Evolutionary conservation across 352 stramenopile species (phyloP).

Genomic region (Phytopythium boreale): DNA sequence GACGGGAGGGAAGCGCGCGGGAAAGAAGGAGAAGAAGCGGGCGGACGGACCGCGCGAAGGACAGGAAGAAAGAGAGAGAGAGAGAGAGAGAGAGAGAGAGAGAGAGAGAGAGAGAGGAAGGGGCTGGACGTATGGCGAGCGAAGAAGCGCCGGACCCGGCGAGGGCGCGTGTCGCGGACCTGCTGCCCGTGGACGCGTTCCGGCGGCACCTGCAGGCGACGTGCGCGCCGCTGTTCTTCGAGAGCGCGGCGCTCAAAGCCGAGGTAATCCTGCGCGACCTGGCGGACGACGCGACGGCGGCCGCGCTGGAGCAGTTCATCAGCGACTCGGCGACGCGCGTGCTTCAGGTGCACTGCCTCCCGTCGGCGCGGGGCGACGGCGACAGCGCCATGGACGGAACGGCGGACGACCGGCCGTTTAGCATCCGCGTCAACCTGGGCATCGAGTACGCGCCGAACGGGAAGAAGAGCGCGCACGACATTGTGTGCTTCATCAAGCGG

Average conservation of each 20-base stretch:
- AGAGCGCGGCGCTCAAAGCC: conserved; percentile 33
- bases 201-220: conserved; percentile 59
- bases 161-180: conserved; percentile 24
- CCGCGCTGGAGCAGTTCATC: conserved; percentile 69
- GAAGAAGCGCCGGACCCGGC: conserved; percentile 11
- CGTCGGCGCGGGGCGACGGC: conserved; percentile 20
- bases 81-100: conserved; percentile 7
- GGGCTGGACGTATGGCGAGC: conserved; percentile 20
- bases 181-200: conserved; percentile 44
- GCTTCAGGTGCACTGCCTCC: conserved; percentile 73
- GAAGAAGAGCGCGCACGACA: conserved; percentile 67
- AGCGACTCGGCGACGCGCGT: conserved; percentile 55
- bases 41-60: too few species aligned
- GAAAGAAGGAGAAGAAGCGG: background rate
- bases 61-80: background rate
- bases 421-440: conserved; percentile 71
- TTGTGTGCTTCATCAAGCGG: conserved; percentile 88
- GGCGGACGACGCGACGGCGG: conserved; percentile 19
- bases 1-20: background rate
- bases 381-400: conserved; percentile 22
- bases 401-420: conserved; percentile 13
- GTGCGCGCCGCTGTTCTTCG: conserved; percentile 66
- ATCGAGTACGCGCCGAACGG: conserved; percentile 59
- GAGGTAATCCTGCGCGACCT: conserved; percentile 50
- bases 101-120: conserved; percentile 14